Evolutionary conservation across 2,329 filamentous ascomycete genomes (phyloP), one percentile per base, ranked within the genome.

Genomic region (Beauveria asiatica): DNA sequence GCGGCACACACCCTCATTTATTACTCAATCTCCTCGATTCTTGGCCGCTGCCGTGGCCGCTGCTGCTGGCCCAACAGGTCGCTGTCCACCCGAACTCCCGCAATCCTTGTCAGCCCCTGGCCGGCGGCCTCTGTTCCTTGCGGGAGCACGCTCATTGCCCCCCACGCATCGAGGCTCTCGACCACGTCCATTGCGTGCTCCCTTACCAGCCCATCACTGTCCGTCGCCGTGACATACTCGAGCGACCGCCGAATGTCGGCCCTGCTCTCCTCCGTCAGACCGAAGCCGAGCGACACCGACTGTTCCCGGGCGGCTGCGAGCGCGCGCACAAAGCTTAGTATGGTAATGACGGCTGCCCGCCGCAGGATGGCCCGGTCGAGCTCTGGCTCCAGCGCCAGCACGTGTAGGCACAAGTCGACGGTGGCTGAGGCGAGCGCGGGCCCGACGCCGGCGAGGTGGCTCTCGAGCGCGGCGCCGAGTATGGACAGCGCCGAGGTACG

Each of bases 401-500:
- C 77, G 56, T 82, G 78, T 59, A 89, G 72, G 58, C 81, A 82
- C 27, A 89, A 75, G 64, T 90, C 87, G 11, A 90, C 75, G 1
- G 80, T 80, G 2, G 77, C 76, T 10, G 81, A 80, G 13, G 83
- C 76, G 17, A 84, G 66, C 7, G 73, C 69, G 0, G 83, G 69
- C 1, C 82, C 81, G 27, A 87, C 70, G 0, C 83, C 84, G 1
- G 74, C 72, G 4, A 86, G 73, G 64, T 85, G 86, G 1, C 78
- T 81, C 68, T 90, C 86, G 27, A 90, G 70, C 0, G 78, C 78
- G 1, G 74, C 73, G 0, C 82, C 81, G 48, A 91, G 76, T 51
- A 91, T 80, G 5, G 86, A 87, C 7, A 92, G 70, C 4, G 87
- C 85, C 23, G 87, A 90, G 16, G 86, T 75, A 1, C 88, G 83